Conservation (phyloP, 768 basidiomycete genomes). For the Termitomyces sp. region DNA sequence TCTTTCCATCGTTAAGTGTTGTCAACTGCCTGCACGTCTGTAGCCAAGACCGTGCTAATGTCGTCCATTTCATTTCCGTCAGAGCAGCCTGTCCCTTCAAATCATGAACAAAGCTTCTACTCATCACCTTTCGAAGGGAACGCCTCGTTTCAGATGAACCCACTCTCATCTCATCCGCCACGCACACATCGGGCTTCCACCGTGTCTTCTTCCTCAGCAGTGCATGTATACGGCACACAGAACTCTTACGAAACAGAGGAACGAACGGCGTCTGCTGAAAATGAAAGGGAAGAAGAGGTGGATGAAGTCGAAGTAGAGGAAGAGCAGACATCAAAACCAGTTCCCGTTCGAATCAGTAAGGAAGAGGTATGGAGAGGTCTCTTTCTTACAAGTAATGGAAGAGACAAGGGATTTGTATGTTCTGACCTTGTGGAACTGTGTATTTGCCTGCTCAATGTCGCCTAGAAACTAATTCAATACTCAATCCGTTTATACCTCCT, state of each 20-base stretch:
- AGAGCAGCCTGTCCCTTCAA: constrained; percentile 35
- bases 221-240: constrained; percentile 33
- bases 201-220: constrained; percentile 27
- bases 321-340: constrained; percentile 42
- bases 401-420: constrained; percentile 85
- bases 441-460: not conserved
- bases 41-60: constrained; percentile 35
- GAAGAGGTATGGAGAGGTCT: constrained; percentile 83
- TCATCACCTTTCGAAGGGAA: constrained; percentile 55
- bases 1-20: not conserved
- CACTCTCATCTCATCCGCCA: constrained; percentile 74
- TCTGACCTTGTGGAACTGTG: not conserved
- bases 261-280: constrained; percentile 31
- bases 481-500: constrained; percentile 70
- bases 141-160: constrained; percentile 77
- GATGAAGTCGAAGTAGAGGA: constrained; percentile 42
- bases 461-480: constrained; percentile 85
- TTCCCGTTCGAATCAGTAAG: constrained; percentile 43
- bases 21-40: constrained; percentile 4
- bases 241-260: constrained; percentile 44
- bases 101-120: constrained; percentile 50
- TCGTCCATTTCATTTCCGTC: constrained; percentile 65
- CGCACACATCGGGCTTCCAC: constrained; percentile 66
- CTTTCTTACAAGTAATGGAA: constrained; percentile 70
- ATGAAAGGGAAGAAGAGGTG: constrained; percentile 32